A percentile compares a stretch with the other conserved stretches of the same genome.
These are phyloP conservation scores for Plasmodium chabaudi DNA, from an alignment of 169 alveolate species.

Conservation along the genomic window DNA sequence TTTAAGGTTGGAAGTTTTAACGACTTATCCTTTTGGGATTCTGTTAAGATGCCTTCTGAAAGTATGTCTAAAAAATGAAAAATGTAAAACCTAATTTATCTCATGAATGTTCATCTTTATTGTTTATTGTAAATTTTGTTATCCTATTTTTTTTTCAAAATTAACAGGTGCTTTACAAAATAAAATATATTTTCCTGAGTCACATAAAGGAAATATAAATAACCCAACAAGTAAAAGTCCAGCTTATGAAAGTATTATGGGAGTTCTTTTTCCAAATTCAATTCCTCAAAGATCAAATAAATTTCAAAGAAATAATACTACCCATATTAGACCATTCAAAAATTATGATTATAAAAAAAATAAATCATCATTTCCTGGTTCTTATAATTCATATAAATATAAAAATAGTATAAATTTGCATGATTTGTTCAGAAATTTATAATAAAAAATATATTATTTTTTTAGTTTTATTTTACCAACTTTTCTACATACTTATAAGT, in stretches of 20 bases:
- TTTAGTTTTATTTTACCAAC: background rate
- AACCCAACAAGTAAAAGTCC: slow-evolving; percentile 5
- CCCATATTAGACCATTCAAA: background rate
- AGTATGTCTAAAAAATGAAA: slow-evolving; percentile 10
- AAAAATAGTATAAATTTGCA: slow-evolving; percentile 26
- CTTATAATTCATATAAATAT: slow-evolving; percentile 1
- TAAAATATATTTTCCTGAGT: background rate
- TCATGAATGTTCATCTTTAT: too few species aligned
- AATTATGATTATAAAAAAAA: slow-evolving; percentile 29
- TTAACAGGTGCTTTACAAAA: background rate
- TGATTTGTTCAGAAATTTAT: slow-evolving; percentile 39
- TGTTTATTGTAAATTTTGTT: background rate
- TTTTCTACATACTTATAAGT: background rate
- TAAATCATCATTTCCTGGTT: slow-evolving; percentile 20
- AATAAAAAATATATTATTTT: background rate
- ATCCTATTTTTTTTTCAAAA: background rate
- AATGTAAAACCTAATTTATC: background rate
- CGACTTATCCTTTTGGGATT: background rate
- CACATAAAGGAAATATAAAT: slow-evolving; percentile 1
- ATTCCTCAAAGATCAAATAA: slow-evolving; percentile 12
- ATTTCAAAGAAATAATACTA: background rate
- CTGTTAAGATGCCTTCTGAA: slow-evolving; percentile 16
- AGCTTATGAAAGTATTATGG: slow-evolving; percentile 72
- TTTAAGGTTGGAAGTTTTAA: slow-evolving; percentile 14
- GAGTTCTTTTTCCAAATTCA: slow-evolving; percentile 42